Conservation (phyloP, 2,329 filamentous ascomycete genomes). For the Xylariaceae sp. region DNA sequence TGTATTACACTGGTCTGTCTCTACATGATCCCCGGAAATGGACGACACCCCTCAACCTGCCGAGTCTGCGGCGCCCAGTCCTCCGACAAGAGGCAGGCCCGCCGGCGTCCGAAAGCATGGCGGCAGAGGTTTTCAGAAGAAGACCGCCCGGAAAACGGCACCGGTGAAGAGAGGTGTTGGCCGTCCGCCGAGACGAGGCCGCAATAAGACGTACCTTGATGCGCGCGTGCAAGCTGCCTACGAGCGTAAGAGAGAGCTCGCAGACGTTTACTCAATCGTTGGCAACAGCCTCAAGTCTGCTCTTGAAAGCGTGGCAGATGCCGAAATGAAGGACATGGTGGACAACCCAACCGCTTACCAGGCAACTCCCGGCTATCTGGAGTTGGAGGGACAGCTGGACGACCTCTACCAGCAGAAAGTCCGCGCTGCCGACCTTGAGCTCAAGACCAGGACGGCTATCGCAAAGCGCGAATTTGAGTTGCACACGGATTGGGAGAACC, state of each 20-base stretch:
- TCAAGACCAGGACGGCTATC: conserved; percentile 24
- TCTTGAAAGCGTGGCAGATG: conserved; percentile 57
- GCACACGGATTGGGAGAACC: conserved; percentile 31
- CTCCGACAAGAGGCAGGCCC: conserved; percentile 22
- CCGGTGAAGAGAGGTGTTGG: conserved; percentile 16
- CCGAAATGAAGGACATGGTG: conserved; percentile 49
- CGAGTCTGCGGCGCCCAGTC: conserved; percentile 24
- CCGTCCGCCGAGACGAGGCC: conserved; percentile 32
- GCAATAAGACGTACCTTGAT: conserved; percentile 49
- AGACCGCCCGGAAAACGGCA: conserved; percentile 11
- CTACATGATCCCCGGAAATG: conserved; percentile 21
- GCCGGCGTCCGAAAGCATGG: conserved; percentile 12
- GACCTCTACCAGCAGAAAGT: conserved; percentile 28
- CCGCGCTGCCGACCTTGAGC: conserved; percentile 21
- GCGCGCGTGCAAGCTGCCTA: conserved; percentile 49
- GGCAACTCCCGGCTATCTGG: conserved; percentile 43
- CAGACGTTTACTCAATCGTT: conserved; percentile 56
- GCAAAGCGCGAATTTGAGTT: conserved; percentile 26
- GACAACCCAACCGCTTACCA: conserved; percentile 45
- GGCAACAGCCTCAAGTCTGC: conserved; percentile 56
- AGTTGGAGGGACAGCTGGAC: conserved; percentile 45
- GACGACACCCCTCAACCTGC: conserved; percentile 17
- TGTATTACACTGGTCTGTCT: conserved; percentile 1
- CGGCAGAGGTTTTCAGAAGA: conserved; percentile 17
- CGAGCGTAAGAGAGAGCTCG: conserved; percentile 59